phyloP scores from a whole-genome alignment of 352 stramenopile species.

The Achlya hypogyna region DNA sequence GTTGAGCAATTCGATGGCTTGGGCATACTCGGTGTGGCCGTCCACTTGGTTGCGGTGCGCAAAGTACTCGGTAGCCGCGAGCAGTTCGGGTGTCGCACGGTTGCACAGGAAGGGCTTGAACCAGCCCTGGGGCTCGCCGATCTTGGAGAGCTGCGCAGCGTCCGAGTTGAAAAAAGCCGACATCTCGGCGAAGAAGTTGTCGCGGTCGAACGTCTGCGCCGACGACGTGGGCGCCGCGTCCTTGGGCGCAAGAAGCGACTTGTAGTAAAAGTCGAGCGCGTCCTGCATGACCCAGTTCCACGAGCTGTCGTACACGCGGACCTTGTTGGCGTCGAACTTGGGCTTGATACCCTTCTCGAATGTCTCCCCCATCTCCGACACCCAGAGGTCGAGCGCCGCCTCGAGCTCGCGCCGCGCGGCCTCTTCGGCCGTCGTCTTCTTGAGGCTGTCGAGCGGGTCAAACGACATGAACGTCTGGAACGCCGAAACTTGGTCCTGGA shows the following conservation, averaged over 20 bases:
- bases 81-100: slow-evolving; percentile 51
- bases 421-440: slow-evolving; percentile 40
- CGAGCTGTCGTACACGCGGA: slow-evolving; percentile 67
- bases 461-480: slow-evolving; percentile 42
- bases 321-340: slow-evolving; percentile 63
- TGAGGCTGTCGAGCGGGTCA: slow-evolving; percentile 41
- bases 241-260: slow-evolving; percentile 28
- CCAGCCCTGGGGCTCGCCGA: slow-evolving; percentile 33
- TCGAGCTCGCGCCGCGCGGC: slow-evolving; percentile 50
- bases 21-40: slow-evolving; percentile 34
- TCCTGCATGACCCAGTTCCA: slow-evolving; percentile 79
- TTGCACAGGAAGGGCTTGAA: slow-evolving; percentile 64
- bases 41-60: slow-evolving; percentile 34
- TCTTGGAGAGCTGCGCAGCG: slow-evolving; percentile 13
- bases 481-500: slow-evolving; percentile 42
- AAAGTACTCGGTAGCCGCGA: slow-evolving; percentile 46
- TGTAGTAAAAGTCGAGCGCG: slow-evolving; percentile 51
- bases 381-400: slow-evolving; percentile 35
- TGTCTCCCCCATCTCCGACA: slow-evolving; percentile 46
- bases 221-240: slow-evolving; percentile 5
- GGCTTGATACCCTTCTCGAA: slow-evolving; percentile 44
- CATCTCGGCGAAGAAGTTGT: slow-evolving; percentile 16
- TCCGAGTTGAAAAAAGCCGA: slow-evolving; percentile 31
- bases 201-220: slow-evolving; percentile 15
- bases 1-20: slow-evolving; percentile 47